Base-by-base conservation (phyloP, 1,139 yeast species). In the Wickerhamiella pararugosa region DNA sequence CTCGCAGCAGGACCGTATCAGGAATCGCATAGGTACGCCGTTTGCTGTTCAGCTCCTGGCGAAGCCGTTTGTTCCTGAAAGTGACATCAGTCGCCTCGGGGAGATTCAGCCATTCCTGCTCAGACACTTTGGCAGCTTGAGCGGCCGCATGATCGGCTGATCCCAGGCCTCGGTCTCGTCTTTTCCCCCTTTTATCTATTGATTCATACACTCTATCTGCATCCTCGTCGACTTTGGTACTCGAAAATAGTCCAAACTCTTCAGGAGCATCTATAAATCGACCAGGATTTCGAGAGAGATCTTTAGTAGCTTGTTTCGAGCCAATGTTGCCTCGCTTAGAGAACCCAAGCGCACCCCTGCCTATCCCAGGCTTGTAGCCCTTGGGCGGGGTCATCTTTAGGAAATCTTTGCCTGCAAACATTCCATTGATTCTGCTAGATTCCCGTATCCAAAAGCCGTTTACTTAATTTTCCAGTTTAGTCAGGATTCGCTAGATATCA, bases 331-430 rank as follows among this genome's bases (percentile, higher is more conserved):
- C 81, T 46, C 84, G 71, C 0, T 94, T 82, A 0, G 90, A 76
- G 59, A 87, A 87, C 1, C 97, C 97, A 0, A 83, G 74, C 1
- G 97, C 98, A 11, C 98, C 98, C 56, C 98, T 68, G 0, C 97
- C 98, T 6, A 86, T 63, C 29, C 98, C 98, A 1, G 97, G 81
- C 33, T 86, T 73, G 57, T 90, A 90, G 5, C 94, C 94, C 3
- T 79, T 74, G 0, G 98, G 98, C 0, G 97, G 79, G 49, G 79
- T 76, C 63, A 81, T 86, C 54, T 80, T 87, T 43, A 90, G 67
- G 60, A 90, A 90, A 44, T 51, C 48, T 32, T 46, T 46, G 25
- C 47, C 51, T 1, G 31, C 49, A 29, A 48, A 46, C 38, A 34
- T 36, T 15, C 21, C 21, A 15, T 15, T 15, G 21, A 15, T 15